A percentile compares a stretch with the other conserved stretches of the same genome.
Evolutionary conservation across 345 rosid species (phyloP).

Genomic region (Gossypium stocksii): DNA sequence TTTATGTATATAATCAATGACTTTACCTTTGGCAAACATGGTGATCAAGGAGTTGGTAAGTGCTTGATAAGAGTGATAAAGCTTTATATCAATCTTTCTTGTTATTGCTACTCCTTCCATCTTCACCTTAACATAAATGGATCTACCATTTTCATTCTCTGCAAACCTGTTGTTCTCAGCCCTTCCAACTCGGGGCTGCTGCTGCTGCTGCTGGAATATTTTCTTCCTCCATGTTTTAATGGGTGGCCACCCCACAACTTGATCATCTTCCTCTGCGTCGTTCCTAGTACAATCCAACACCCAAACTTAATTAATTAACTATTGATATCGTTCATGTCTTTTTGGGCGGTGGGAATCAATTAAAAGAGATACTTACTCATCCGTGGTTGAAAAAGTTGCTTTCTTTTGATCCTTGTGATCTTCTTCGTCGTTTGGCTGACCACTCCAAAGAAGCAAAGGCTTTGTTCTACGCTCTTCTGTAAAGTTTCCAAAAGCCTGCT

Average conservation of each 20-base stretch:
- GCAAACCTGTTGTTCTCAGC: conserved; percentile 7
- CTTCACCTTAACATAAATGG: conserved; percentile 64
- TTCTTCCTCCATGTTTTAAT: conserved; percentile 63
- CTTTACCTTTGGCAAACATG: conserved; percentile 48
- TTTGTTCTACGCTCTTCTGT: conserved; percentile 6
- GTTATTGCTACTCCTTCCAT: conserved; percentile 69
- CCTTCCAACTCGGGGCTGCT: conserved; percentile 21
- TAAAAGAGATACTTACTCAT: conserved; percentile 39
- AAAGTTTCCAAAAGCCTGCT: conserved; percentile 25
- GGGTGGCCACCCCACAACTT: conserved; percentile 77
- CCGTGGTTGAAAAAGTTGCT: conserved; percentile 22
- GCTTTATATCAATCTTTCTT: conserved; percentile 54
- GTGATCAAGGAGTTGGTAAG: conserved; percentile 41
- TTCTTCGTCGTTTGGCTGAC: conserved; percentile 53
- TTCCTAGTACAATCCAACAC: background rate
- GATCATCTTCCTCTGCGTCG: conserved; percentile 29
- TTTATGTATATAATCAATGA: background rate
- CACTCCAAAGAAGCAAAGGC: conserved; percentile 38
- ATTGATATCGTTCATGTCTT: too few species aligned
- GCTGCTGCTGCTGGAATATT: conserved; percentile 28
- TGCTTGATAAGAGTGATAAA: conserved; percentile 40
- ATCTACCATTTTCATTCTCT: conserved; percentile 17
- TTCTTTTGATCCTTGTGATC: conserved; percentile 28
- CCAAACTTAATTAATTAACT: background rate
- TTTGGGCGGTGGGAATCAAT: background rate